A percentile compares a stretch with the other conserved stretches of the same genome.
Evolutionary conservation across 2,329 filamentous ascomycete genomes (phyloP).

Genomic region (Aspergillus uvarum): DNA sequence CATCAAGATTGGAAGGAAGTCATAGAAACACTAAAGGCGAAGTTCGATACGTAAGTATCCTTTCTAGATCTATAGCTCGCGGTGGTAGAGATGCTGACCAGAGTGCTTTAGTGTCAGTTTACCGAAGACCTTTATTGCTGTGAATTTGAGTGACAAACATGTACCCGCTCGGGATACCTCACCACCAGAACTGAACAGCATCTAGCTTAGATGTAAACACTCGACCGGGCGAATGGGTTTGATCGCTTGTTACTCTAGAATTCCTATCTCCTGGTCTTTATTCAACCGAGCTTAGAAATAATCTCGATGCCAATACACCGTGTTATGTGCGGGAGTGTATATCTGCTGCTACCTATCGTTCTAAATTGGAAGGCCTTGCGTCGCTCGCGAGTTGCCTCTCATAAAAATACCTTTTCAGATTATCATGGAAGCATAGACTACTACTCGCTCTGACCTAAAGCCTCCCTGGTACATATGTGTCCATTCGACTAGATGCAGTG

Average conservation of each 20-base stretch:
- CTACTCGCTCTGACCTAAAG: too few relatives aligned
- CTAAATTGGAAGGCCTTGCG: too few relatives aligned
- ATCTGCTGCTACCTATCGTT: too few relatives aligned
- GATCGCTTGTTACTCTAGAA: background rate
- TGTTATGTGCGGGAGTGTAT: too few relatives aligned
- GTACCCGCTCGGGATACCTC: background rate
- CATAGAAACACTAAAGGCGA: conserved; percentile 90
- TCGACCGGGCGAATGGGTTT: background rate
- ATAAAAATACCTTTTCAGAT: too few relatives aligned
- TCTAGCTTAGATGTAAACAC: background rate
- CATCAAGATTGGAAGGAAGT: conserved; percentile 96
- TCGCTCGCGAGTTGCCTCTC: too few relatives aligned
- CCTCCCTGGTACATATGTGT: too few relatives aligned
- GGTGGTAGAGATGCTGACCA: conserved; percentile 8
- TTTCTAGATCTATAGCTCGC: background rate
- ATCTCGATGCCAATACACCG: too few relatives aligned
- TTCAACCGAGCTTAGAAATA: background rate
- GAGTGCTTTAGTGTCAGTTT: conserved; percentile 46
- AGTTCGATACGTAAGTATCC: conserved; percentile 80
- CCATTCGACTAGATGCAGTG: too few relatives aligned
- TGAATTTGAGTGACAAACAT: conserved; percentile 53
- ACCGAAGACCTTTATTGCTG: conserved; percentile 52
- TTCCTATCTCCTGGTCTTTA: background rate
- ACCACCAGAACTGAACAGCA: background rate
- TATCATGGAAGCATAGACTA: too few relatives aligned